Evolutionary conservation across 2,329 filamentous ascomycete genomes (phyloP).

Genomic region (Penicillium sp.): DNA sequence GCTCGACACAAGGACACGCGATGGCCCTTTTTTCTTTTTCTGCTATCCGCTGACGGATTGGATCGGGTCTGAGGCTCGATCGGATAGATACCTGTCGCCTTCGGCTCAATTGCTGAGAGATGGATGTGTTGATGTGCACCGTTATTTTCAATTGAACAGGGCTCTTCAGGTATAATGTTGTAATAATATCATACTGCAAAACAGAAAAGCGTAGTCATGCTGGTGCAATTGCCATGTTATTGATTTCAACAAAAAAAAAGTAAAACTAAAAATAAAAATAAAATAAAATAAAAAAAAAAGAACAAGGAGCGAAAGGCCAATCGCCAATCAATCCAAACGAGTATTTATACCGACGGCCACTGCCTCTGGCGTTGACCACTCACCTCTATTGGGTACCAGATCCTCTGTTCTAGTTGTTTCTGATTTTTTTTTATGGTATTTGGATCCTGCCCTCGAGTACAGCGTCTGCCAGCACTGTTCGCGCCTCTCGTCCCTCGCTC

Average conservation of each 20-base stretch:
- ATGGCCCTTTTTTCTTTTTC: conserved; percentile 23
- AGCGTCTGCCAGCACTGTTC: background rate
- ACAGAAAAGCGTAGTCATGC: background rate
- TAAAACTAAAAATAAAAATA: conserved; percentile 6
- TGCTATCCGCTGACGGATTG: conserved; percentile 15
- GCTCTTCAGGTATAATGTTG: background rate
- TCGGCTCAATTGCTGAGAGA: background rate
- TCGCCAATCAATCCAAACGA: background rate
- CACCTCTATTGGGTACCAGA: conserved; percentile 24
- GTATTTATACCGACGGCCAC: conserved; percentile 10
- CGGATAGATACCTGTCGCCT: background rate
- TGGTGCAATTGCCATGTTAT: background rate
- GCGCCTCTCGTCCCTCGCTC: conserved; percentile 1
- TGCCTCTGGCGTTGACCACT: background rate
- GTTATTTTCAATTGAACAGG: background rate
- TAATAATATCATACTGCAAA: background rate
- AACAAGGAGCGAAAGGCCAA: conserved; percentile 6
- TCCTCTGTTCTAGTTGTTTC: conserved; percentile 27
- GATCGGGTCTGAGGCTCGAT: conserved; percentile 12
- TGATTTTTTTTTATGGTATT: conserved; percentile 7
- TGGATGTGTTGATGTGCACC: background rate
- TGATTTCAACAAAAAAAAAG: conserved; percentile 6
- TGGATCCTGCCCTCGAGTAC: background rate
- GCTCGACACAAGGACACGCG: conserved; percentile 24
- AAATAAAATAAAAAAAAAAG: conserved; percentile 7